Evolutionary conservation across 768 basidiomycete species (phyloP), one percentile per base, ranked within the genome.

Genomic region (Leccinum disarticulatum): DNA sequence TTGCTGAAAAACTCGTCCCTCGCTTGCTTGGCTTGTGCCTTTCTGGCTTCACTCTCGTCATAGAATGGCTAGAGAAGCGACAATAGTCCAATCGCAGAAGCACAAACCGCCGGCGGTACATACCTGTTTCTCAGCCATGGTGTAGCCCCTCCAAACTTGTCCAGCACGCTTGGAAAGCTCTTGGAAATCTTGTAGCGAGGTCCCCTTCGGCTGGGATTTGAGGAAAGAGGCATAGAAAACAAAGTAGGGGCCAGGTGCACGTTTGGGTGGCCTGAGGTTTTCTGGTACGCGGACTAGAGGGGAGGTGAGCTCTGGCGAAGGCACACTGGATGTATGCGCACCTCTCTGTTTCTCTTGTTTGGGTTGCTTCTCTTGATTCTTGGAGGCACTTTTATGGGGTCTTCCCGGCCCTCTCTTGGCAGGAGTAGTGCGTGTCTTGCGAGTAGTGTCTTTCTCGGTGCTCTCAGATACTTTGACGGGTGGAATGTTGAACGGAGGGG

Each of bases 61-160:
- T 62, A 55, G 35, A 65, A 77, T 30, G 66, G 69, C 74, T 76
- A 55, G n/a, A 28, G 25, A 36, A 8, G 22, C 2, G 8, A 51
- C 28, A 50, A 17, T 35, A 27, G n/a, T 35, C 22, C 13, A 48
- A 25, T 22, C 19, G 6, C 13, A 48, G n/a, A 9, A 36, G 19
- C 4, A 28, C 6, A 3, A 28, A 9, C 2, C 15, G 36, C 38
- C 30, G n/a, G 55, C 3, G 13, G 58, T 25, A 56, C 69, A 25
- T 35, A 77, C 79, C 64, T 78, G 65, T 54, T 73, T 80, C 58
- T 80, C 74, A 4, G 56, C 63, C 11, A 64, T 65, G 5, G 77
- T 60, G n/a, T 78, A 60, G 4, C 51, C 59, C 1, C 51, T 67
- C 80, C 79, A 80, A 4, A 59, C 54, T 36, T 57, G 60, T 10